A percentile compares a stretch with the other conserved stretches of the same genome.
Conservation (phyloP, 768 basidiomycete genomes). For the Pleurotus platypus region DNA sequence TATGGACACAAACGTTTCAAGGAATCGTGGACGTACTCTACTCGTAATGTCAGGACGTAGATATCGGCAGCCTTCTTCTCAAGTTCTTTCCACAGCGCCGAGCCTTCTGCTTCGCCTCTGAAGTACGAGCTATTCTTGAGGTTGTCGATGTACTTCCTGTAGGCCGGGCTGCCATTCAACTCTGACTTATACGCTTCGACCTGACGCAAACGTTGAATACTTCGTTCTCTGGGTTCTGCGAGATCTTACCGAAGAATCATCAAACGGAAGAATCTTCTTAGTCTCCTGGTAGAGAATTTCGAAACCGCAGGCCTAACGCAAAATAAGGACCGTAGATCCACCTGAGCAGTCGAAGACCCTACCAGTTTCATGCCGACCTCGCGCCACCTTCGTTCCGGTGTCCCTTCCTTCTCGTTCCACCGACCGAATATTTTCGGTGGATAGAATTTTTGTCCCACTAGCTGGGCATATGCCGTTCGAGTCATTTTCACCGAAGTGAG, state of each 20-base stretch:
- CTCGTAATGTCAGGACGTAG: slow-evolving; percentile 58
- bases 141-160: slow-evolving; percentile 65
- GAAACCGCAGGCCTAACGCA: slow-evolving; percentile 80
- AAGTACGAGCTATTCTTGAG: slow-evolving; percentile 73
- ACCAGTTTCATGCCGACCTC: slow-evolving; percentile 95
- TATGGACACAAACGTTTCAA: no score
- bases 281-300: slow-evolving; percentile 94
- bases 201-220: slow-evolving; percentile 28
- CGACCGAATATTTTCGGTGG: slow-evolving; percentile 87
- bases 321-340: not conserved
- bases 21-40: slow-evolving; percentile 52
- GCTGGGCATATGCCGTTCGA: slow-evolving; percentile 89
- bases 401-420: slow-evolving; percentile 61
- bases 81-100: slow-evolving; percentile 66
- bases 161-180: slow-evolving; percentile 63
- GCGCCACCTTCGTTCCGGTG: slow-evolving; percentile 69
- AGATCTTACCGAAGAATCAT: slow-evolving; percentile 45
- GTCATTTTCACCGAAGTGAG: slow-evolving; percentile 74
- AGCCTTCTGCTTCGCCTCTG: slow-evolving; percentile 72
- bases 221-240: not conserved
- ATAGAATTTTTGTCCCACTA: slow-evolving; percentile 87
- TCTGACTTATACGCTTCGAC: slow-evolving; percentile 64
- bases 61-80: slow-evolving; percentile 68
- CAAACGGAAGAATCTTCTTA: slow-evolving; percentile 40
- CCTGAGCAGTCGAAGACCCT: slow-evolving; percentile 14